A percentile compares a stretch with the other conserved stretches of the same genome.
Evolutionary conservation across 371 early-diverging fungal species (phyloP).

Genomic region (Syncephalis fuscata): DNA sequence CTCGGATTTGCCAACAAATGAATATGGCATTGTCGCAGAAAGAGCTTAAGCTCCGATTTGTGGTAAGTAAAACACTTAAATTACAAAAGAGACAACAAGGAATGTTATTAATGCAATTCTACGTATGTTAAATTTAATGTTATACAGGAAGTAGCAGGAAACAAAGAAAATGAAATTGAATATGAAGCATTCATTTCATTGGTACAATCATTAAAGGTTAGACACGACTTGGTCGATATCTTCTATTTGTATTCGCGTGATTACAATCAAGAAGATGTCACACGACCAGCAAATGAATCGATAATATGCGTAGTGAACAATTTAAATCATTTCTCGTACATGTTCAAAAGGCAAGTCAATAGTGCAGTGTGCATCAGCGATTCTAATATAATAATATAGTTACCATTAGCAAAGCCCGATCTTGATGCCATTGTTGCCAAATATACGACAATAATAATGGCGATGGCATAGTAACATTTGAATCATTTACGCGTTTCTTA

Average conservation of each 20-base stretch:
- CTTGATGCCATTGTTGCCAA: too few relatives aligned
- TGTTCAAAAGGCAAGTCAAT: slow-evolving; percentile 12
- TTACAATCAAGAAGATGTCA: too few relatives aligned
- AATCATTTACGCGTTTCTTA: slow-evolving; percentile 18
- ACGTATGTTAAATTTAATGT: too few relatives aligned
- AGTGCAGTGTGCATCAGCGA: neutral
- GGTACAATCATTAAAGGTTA: slow-evolving; percentile 18
- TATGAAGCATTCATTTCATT: slow-evolving; percentile 15
- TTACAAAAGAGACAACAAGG: too few relatives aligned
- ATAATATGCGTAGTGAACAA: slow-evolving; percentile 13
- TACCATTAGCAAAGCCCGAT: too few relatives aligned
- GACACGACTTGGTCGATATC: slow-evolving; percentile 12
- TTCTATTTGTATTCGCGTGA: slow-evolving; percentile 5
- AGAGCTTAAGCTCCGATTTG: slow-evolving; percentile 13
- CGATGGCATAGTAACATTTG: slow-evolving; percentile 9
- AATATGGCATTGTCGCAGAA: slow-evolving; percentile 19
- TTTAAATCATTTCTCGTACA: slow-evolving; percentile 19
- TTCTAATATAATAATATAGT: too few relatives aligned
- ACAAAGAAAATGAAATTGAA: slow-evolving; percentile 13
- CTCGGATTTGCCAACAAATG: slow-evolving; percentile 15
- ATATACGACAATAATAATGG: neutral
- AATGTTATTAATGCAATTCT: neutral
- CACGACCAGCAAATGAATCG: neutral
- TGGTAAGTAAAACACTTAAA: slow-evolving; percentile 3
- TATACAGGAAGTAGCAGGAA: slow-evolving; percentile 12